Evolutionary conservation across 139 green algal species (phyloP).

Genomic region (Dunaliella primolecta): DNA sequence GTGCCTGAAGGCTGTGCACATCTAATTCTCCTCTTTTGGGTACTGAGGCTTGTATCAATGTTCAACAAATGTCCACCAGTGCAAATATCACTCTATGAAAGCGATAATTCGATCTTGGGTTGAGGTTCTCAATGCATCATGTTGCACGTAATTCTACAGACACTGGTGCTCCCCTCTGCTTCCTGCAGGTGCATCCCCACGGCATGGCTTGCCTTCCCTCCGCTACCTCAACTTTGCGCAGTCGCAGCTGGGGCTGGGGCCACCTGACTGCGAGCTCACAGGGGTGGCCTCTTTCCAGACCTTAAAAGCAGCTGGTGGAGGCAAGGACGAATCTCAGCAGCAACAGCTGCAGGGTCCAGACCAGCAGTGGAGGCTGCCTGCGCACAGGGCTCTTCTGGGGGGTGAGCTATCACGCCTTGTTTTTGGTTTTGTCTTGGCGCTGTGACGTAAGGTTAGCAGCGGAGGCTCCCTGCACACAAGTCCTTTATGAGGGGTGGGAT

Average conservation of each 20-base stretch:
- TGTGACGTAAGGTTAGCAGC: not conserved
- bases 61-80: no score
- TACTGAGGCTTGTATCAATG: no score
- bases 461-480: no score
- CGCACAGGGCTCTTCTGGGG: not conserved
- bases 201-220: not conserved
- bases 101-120: no score
- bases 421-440: not conserved
- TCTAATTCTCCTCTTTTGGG: no score
- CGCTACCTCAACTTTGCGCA: not conserved
- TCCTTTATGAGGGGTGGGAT: not conserved
- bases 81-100: no score
- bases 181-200: not conserved
- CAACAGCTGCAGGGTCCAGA: not conserved
- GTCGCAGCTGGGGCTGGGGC: constrained; percentile 26
- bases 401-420: not conserved
- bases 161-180: not conserved
- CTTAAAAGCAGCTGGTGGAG: not conserved
- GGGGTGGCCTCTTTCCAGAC: constrained; percentile 33
- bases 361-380: not conserved
- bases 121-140: no score
- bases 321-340: not conserved
- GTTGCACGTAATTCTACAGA: no score
- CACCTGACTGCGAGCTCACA: constrained; percentile 36
- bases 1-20: no score